Evolutionary conservation across 2,329 filamentous ascomycete species (phyloP).

Genomic region (Diaporthe longicolla): DNA sequence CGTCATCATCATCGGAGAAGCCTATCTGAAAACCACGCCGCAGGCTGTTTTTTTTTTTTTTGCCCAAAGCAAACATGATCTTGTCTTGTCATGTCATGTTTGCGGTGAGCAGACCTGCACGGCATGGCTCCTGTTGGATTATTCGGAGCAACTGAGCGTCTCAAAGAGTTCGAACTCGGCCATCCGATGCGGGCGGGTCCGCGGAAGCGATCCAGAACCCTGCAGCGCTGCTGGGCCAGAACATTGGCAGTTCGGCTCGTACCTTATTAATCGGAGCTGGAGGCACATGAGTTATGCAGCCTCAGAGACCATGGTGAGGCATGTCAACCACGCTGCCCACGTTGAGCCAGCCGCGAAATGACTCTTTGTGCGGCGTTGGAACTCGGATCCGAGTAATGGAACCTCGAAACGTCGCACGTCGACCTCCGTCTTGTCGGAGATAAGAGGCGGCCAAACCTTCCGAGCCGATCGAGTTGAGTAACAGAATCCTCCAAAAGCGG

Average conservation of each 20-base stretch:
- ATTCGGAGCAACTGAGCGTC: not conserved
- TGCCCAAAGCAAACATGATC: not conserved
- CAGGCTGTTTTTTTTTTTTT: not conserved
- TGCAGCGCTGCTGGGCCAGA: constrained; percentile 16
- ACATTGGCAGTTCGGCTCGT: constrained; percentile 22
- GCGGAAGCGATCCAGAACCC: constrained; percentile 1
- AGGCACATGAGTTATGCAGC: not conserved
- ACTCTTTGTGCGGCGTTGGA: constrained; percentile 15
- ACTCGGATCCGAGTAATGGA: constrained; percentile 24
- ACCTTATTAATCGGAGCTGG: constrained; percentile 20
- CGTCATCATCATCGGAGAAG: constrained; percentile 26
- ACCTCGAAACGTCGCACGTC: not conserved
- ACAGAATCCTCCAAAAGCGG: not conserved
- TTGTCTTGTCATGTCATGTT: not conserved
- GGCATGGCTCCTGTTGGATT: not conserved
- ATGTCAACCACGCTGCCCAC: not conserved
- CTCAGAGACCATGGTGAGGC: not conserved
- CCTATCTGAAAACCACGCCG: constrained; percentile 9
- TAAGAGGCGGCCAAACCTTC: constrained; percentile 1
- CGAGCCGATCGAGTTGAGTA: constrained; percentile 19
- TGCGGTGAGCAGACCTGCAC: constrained; percentile 1
- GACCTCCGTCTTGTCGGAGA: constrained; percentile 23
- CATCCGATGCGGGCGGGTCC: not conserved
- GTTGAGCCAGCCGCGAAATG: not conserved
- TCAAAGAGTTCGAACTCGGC: constrained; percentile 12